A percentile compares a stretch with the other conserved stretches of the same genome.
phyloP scores from a whole-genome alignment of 192 early-diverging fungal species.

The Obelidium mucronatum region DNA sequence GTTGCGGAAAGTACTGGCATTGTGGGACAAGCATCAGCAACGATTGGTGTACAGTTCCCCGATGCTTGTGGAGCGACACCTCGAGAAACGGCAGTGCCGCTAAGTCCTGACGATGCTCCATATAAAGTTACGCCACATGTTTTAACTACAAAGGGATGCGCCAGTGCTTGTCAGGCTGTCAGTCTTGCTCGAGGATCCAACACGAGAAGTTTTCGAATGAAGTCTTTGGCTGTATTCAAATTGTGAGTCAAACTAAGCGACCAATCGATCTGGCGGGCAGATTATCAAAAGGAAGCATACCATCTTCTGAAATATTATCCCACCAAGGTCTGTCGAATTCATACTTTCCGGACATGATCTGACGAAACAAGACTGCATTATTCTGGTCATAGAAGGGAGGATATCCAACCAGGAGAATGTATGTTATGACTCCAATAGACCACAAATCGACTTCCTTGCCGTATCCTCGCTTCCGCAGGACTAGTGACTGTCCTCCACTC shows the following conservation, averaged over 20 bases:
- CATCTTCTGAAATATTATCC: constrained; percentile 67
- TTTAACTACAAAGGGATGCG: constrained; percentile 55
- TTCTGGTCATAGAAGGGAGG: constrained; percentile 54
- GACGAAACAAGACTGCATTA: constrained; percentile 65
- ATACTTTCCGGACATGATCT: constrained; percentile 71
- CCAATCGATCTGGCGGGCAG: neutral
- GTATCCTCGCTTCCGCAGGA: too few relatives aligned
- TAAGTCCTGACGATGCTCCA: neutral
- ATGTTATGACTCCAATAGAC: constrained; percentile 74
- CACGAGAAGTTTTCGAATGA: constrained; percentile 61
- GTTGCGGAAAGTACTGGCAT: constrained; percentile 18
- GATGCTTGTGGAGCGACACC: neutral
- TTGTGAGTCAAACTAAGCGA: neutral
- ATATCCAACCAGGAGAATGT: constrained; percentile 62
- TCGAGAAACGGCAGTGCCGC: neutral
- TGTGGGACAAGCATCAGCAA: too few relatives aligned
- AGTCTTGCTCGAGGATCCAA: constrained; percentile 59
- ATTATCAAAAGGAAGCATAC: too few relatives aligned
- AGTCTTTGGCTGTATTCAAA: constrained; percentile 60
- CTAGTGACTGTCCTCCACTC: too few relatives aligned
- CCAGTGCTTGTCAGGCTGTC: constrained; percentile 53
- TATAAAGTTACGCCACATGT: constrained; percentile 61
- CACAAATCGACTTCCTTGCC: constrained; percentile 40
- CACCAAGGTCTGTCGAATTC: constrained; percentile 77
- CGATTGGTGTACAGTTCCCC: constrained; percentile 3